phyloP scores from a whole-genome alignment of 2,329 filamentous ascomycete genomes.

The Epichloe elymi region DNA sequence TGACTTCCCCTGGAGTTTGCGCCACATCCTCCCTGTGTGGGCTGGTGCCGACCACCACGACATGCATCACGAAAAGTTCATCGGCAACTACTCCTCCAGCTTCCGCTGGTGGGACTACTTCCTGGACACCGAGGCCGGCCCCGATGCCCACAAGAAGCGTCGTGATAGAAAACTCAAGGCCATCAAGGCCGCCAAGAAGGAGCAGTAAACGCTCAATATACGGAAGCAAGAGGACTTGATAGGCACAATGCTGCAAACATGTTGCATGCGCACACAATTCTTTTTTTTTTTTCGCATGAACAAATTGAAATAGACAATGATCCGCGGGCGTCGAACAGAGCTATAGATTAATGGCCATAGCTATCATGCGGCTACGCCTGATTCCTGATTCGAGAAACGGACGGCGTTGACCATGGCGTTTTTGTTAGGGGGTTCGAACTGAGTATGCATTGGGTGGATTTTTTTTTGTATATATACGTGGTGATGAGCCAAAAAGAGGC shows the following conservation, averaged over 20 bases:
- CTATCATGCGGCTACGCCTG: constrained; percentile 9
- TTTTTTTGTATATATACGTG: constrained; percentile 15
- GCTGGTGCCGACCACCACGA: constrained; percentile 95
- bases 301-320: background rate
- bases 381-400: constrained; percentile 9
- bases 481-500: background rate
- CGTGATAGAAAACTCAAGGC: constrained; percentile 62
- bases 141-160: constrained; percentile 73
- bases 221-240: background rate
- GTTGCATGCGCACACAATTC: background rate
- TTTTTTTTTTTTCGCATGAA: background rate
- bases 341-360: constrained; percentile 6
- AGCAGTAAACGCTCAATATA: constrained; percentile 34
- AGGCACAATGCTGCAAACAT: background rate
- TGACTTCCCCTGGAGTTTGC: constrained; percentile 94
- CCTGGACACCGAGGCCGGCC: constrained; percentile 84
- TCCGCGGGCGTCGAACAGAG: background rate
- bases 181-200: constrained; percentile 49
- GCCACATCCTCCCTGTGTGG: constrained; percentile 96
- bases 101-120: constrained; percentile 98
- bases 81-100: constrained; percentile 94
- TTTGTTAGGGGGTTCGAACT: constrained; percentile 7
- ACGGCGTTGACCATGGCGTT: constrained; percentile 19
- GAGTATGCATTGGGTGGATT: constrained; percentile 14
- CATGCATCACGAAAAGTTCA: constrained; percentile 93